These are phyloP conservation scores for Apiospora aurea DNA, from an alignment of 2,329 filamentous ascomycete genomes.

Conservation along the genomic window DNA sequence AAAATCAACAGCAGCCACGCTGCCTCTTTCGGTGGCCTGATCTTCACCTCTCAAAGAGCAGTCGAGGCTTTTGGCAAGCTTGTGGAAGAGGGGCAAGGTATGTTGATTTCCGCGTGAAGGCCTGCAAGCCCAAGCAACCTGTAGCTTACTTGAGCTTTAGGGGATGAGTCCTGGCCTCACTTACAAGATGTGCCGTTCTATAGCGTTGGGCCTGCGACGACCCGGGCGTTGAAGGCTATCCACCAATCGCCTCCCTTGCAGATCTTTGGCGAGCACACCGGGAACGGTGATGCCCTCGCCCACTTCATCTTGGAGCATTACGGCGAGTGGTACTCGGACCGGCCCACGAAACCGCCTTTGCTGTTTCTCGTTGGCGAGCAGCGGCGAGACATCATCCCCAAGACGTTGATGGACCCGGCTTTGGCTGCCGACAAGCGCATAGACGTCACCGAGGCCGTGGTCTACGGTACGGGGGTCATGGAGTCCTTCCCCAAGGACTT, in stretches of 20 bases:
- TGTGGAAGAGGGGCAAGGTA: slow-evolving; percentile 52
- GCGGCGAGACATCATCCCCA: slow-evolving; percentile 88
- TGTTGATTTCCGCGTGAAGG: background rate
- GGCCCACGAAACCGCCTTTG: slow-evolving; percentile 63
- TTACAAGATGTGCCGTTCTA: slow-evolving; percentile 70
- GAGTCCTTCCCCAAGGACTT: slow-evolving; percentile 78
- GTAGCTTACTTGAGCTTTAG: slow-evolving; percentile 26
- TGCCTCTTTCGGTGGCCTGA: slow-evolving; percentile 72
- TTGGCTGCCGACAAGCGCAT: slow-evolving; percentile 62
- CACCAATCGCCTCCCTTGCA: slow-evolving; percentile 58
- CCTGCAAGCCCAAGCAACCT: background rate
- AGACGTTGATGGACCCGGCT: slow-evolving; percentile 68
- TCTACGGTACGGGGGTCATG: slow-evolving; percentile 89
- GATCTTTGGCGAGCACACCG: slow-evolving; percentile 81
- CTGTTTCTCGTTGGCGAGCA: slow-evolving; percentile 93
- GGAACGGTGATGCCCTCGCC: slow-evolving; percentile 83
- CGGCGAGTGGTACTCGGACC: slow-evolving; percentile 55
- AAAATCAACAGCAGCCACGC: slow-evolving; percentile 48
- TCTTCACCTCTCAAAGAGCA: slow-evolving; percentile 85
- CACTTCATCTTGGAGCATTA: slow-evolving; percentile 83
- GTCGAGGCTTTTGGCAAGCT: slow-evolving; percentile 78
- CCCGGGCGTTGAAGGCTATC: slow-evolving; percentile 71
- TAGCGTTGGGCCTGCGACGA: slow-evolving; percentile 82
- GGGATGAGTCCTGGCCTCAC: slow-evolving; percentile 56
- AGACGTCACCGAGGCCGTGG: slow-evolving; percentile 76